Conservation (phyloP, 805 yeast species). For the Yamadazyma scolyti region DNA sequence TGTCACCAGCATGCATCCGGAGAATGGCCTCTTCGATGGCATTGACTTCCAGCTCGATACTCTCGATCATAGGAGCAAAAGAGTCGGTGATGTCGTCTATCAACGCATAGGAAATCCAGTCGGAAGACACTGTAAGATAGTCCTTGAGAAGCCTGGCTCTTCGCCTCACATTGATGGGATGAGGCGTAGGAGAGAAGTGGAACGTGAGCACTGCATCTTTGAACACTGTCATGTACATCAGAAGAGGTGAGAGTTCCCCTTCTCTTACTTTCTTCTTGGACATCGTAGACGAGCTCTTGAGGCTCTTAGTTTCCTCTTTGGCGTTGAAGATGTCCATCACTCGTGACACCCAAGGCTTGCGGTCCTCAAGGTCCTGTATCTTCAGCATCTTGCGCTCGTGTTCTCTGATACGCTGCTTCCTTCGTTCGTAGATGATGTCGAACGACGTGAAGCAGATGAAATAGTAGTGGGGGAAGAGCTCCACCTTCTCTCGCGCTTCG, state of each 20-base stretch:
- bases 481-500: constrained; percentile 94
- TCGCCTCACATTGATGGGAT: constrained; percentile 91
- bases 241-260: constrained; percentile 78
- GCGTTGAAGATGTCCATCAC: no score
- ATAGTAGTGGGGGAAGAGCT: constrained; percentile 84
- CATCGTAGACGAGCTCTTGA: no score
- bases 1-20: constrained; percentile 73
- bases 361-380: constrained; percentile 33
- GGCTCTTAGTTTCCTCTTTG: no score
- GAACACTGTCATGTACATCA: constrained; percentile 90
- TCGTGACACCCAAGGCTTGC: no score
- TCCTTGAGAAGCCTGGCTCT: constrained; percentile 85
- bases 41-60: constrained; percentile 92
- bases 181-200: constrained; percentile 93
- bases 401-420: constrained; percentile 48
- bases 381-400: constrained; percentile 37
- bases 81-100: constrained; percentile 97
- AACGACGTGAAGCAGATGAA: constrained; percentile 74
- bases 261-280: constrained; percentile 36
- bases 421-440: constrained; percentile 68
- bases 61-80: constrained; percentile 92
- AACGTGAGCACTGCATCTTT: constrained; percentile 87
- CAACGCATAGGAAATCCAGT: constrained; percentile 95
- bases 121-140: constrained; percentile 84
- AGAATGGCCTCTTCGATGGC: constrained; percentile 91